These are phyloP conservation scores for Thymus quinquecostatus DNA, from an alignment of 257 asterid species.

Conservation along the genomic window DNA sequence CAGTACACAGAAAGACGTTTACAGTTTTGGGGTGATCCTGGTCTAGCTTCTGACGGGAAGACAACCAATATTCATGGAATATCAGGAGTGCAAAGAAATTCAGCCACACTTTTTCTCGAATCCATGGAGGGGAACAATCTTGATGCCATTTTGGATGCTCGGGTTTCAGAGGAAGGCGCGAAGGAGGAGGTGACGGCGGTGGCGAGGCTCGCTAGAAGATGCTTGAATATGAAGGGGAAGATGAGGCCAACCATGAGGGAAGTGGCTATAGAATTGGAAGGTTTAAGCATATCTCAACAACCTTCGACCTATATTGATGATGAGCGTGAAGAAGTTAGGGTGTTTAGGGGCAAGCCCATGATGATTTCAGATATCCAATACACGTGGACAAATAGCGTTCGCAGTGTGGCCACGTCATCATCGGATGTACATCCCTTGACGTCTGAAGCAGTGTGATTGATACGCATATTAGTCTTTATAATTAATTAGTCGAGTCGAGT, in stretches of 20 bases:
- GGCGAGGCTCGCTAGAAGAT: slow-evolving; percentile 28
- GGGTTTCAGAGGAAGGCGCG: neutral
- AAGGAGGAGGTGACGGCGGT: slow-evolving; percentile 15
- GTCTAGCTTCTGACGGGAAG: slow-evolving; percentile 17
- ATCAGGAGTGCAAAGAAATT: slow-evolving; percentile 5
- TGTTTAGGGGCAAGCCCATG: neutral
- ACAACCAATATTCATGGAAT: slow-evolving; percentile 24
- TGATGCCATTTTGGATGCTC: slow-evolving; percentile 3
- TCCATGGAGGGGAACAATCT: neutral
- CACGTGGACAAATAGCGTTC: neutral
- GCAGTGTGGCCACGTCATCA: neutral
- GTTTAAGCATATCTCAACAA: neutral
- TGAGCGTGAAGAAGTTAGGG: neutral
- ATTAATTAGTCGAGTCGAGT: no score
- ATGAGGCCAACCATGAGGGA: slow-evolving; percentile 35
- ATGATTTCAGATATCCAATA: neutral
- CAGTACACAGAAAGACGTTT: neutral
- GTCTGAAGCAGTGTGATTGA: neutral
- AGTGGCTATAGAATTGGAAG: slow-evolving; percentile 16
- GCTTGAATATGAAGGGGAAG: slow-evolving; percentile 28
- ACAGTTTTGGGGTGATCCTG: neutral
- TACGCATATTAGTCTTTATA: no score
- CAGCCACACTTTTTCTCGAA: neutral
- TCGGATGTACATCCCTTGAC: neutral
- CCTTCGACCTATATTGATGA: neutral